These are phyloP conservation scores for Pterocarpus santalinus DNA, from an alignment of 306 rosid genomes.

Conservation along the genomic window DNA sequence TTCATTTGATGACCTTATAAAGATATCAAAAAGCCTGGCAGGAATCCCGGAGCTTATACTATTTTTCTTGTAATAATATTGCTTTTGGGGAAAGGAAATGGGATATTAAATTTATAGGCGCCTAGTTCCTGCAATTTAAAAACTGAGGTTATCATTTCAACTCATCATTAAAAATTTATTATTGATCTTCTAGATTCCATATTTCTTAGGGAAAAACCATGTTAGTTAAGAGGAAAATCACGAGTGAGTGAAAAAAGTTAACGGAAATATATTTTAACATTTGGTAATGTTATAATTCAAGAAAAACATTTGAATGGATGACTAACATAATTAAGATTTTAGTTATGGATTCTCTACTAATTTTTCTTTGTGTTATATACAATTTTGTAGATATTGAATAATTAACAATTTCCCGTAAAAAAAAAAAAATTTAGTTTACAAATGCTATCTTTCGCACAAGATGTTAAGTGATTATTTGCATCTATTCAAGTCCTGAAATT, in stretches of 20 bases:
- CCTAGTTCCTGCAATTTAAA: neutral
- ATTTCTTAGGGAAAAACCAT: neutral
- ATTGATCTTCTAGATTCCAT: neutral
- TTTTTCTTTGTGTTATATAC: neutral
- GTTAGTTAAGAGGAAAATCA: neutral
- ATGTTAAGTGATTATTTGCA: too few relatives aligned
- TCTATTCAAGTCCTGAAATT: too few relatives aligned
- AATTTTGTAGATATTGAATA: too few relatives aligned
- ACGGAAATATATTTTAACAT: too few relatives aligned
- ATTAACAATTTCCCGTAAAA: too few relatives aligned
- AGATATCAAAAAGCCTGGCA: slow-evolving; percentile 22
- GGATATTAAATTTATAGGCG: neutral
- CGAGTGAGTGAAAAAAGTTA: neutral
- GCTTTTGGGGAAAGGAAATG: neutral
- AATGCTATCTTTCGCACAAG: too few relatives aligned
- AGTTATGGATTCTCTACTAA: neutral
- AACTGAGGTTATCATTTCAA: neutral
- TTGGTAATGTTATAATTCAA: neutral
- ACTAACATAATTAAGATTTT: neutral
- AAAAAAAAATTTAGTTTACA: too few relatives aligned
- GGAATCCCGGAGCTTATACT: slow-evolving; percentile 46
- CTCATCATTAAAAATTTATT: neutral
- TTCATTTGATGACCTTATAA: slow-evolving; percentile 18
- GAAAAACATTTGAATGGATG: neutral
- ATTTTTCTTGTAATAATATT: neutral